Conservation (phyloP, 225 moss, liverwort and hornwort species). For the Ulota crispa region DNA sequence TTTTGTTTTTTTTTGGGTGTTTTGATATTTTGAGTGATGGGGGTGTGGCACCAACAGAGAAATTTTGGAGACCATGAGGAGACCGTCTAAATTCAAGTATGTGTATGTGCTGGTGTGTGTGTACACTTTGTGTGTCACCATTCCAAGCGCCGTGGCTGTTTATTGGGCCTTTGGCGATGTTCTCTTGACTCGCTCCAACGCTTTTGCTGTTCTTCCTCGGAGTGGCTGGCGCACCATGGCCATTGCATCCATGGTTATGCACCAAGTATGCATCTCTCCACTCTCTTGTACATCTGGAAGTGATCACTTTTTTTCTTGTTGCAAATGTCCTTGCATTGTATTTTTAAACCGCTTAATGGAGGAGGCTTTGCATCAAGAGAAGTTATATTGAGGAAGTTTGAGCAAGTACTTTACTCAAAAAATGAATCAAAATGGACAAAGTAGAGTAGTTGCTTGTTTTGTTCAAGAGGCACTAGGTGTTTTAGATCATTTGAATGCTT, state of each 20-base stretch:
- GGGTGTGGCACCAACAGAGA: conserved; percentile 39
- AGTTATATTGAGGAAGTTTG: no score
- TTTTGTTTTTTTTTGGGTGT: no score
- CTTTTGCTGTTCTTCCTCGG: conserved; percentile 47
- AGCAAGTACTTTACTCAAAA: no score
- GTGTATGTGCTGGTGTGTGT: conserved; percentile 40
- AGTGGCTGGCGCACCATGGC: conserved; percentile 50
- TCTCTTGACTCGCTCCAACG: conserved; percentile 51
- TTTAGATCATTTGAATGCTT: no score
- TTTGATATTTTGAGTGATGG: background rate
- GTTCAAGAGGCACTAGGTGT: no score
- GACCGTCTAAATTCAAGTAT: conserved; percentile 48
- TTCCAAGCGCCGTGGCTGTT: conserved; percentile 47
- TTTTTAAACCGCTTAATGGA: no score
- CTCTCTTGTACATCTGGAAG: background rate
- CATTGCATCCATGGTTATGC: conserved; percentile 48
- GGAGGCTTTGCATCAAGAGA: no score
- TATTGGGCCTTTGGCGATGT: conserved; percentile 65
- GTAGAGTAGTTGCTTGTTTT: no score
- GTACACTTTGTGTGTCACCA: conserved; percentile 47
- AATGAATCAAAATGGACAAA: no score
- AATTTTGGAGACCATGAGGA: conserved; percentile 56
- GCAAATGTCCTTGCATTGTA: no score
- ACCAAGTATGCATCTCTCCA: conserved; percentile 43
- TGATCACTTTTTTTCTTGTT: background rate